A percentile compares a stretch with the other conserved stretches of the same genome.
Conservation (phyloP, 306 rosid species). For the Dalbergia cultrata region DNA sequence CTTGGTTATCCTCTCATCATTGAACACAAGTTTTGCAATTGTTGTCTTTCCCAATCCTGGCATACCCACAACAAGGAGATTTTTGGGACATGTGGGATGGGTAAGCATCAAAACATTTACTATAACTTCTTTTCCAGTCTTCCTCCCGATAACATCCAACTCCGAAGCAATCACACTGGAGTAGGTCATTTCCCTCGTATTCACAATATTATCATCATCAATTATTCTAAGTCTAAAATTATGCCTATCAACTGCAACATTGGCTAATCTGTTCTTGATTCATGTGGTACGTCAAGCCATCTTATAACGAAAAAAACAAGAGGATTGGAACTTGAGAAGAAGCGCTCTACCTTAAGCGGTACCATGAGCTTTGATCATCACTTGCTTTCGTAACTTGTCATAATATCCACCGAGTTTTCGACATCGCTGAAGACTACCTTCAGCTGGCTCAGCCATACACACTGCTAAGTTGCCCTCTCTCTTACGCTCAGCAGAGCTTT, state of each 20-base stretch:
- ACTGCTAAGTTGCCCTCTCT: neutral
- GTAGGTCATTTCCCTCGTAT: neutral
- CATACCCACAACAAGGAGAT: neutral
- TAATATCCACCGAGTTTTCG: neutral
- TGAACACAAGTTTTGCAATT: neutral
- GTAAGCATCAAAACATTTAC: neutral
- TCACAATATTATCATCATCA: neutral
- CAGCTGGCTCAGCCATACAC: neutral
- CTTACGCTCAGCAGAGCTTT: neutral
- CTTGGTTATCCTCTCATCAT: neutral
- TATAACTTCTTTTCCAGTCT: neutral
- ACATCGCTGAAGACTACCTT: neutral
- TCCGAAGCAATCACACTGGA: neutral
- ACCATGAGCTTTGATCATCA: neutral
- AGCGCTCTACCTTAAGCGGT: neutral
- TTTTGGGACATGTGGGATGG: neutral
- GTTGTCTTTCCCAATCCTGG: neutral
- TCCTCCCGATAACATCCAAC: constrained; percentile 7
- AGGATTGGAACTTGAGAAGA: constrained; percentile 15
- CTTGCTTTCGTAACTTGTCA: neutral
- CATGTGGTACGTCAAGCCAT: neutral
- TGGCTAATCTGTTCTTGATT: neutral
- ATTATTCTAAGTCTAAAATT: neutral
- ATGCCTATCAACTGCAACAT: neutral
- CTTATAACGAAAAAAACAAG: neutral